Conservation (phyloP, 306 rosid species). For the Rubus idaeus region DNA sequence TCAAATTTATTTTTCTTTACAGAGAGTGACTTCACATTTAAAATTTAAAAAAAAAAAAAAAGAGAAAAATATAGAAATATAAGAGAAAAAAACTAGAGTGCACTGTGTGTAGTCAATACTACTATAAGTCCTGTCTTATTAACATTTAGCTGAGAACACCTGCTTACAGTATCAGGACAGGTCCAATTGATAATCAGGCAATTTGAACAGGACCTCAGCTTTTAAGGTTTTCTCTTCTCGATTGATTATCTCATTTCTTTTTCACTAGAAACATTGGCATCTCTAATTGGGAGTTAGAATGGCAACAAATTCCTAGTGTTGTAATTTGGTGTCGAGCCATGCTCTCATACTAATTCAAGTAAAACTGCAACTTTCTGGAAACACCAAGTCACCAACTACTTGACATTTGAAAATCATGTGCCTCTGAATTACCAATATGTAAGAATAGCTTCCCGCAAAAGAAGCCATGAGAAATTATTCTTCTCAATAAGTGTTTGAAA, state of each 20-base stretch:
- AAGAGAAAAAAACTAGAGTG: no score
- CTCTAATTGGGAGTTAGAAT: background rate
- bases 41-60: no score
- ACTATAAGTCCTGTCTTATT: no score
- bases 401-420: background rate
- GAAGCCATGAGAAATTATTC: background rate
- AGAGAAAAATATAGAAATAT: no score
- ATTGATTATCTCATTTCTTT: background rate
- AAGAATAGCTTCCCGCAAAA: background rate
- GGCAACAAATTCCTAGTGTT: background rate
- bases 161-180: background rate
- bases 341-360: background rate
- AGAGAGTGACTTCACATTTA: no score
- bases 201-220: background rate
- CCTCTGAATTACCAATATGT: background rate
- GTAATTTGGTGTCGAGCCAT: background rate
- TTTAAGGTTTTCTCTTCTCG: background rate
- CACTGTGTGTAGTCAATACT: no score
- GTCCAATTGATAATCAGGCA: background rate
- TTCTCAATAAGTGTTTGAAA: background rate
- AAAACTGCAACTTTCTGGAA: background rate
- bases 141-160: no score
- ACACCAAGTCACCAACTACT: conserved; percentile 2
- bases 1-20: no score
- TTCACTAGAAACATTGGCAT: background rate